These are phyloP conservation scores for Penstemon newberryi DNA, from an alignment of 257 asterid genomes.

Conservation along the genomic window DNA sequence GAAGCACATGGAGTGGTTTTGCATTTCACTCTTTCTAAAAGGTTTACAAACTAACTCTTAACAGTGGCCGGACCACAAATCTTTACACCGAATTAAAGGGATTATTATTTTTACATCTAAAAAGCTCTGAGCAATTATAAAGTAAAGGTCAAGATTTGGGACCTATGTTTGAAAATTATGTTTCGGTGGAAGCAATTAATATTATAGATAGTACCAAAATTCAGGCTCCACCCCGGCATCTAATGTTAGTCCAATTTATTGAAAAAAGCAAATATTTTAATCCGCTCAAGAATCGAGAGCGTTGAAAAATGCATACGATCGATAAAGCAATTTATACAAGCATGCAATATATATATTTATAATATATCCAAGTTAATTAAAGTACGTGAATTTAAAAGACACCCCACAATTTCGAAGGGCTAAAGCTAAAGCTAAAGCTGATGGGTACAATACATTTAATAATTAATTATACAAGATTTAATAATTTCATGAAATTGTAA, in stretches of 20 bases:
- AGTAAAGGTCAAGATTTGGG: slow-evolving; percentile 9
- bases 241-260: slow-evolving; percentile 8
- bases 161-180: background rate
- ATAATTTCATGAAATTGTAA: too few species aligned
- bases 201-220: background rate
- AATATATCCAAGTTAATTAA: background rate
- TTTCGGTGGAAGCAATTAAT: background rate
- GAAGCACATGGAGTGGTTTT: too few species aligned
- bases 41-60: too few species aligned
- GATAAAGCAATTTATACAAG: slow-evolving; percentile 16
- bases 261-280: slow-evolving; percentile 13
- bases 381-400: background rate
- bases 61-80: background rate
- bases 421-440: too few species aligned
- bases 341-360: background rate
- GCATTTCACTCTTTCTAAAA: too few species aligned
- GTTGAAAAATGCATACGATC: slow-evolving; percentile 2
- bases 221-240: slow-evolving; percentile 11
- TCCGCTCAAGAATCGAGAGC: slow-evolving; percentile 12
- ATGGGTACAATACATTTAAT: too few species aligned
- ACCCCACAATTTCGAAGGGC: too few species aligned
- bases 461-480: too few species aligned
- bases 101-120: background rate
- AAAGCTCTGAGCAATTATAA: background rate
- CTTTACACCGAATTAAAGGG: background rate